phyloP scores from a whole-genome alignment of 2,329 filamentous ascomycete species.

The Malbranchea zuffiana region DNA sequence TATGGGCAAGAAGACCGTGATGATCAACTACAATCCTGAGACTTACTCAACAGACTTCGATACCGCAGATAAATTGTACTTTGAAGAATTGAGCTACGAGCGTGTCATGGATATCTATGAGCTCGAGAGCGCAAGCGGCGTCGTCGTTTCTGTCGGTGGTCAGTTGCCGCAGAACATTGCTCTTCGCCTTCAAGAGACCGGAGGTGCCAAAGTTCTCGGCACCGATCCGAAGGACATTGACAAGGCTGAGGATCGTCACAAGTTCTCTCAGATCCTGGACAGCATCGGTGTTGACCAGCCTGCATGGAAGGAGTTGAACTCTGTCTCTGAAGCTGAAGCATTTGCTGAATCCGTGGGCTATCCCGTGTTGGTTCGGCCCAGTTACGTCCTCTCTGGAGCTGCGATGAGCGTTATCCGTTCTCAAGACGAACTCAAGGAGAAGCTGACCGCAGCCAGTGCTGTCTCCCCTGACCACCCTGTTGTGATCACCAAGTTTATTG shows the following conservation, averaged over 20 bases:
- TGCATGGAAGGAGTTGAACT: constrained; percentile 94
- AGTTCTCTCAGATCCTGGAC: constrained; percentile 95
- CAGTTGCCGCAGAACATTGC: constrained; percentile 97
- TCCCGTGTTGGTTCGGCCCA: constrained; percentile 87
- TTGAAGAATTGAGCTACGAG: constrained; percentile 93
- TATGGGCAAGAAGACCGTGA: constrained; percentile 92
- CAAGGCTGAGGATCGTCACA: constrained; percentile 94
- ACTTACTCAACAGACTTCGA: constrained; percentile 80
- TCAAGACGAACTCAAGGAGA: constrained; percentile 82
- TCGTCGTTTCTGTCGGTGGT: constrained; percentile 91
- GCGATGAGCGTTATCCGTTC: constrained; percentile 96
- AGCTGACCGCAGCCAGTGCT: constrained; percentile 77
- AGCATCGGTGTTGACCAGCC: constrained; percentile 95
- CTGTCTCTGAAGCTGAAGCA: constrained; percentile 70
- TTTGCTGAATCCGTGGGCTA: constrained; percentile 82
- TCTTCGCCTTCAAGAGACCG: constrained; percentile 80
- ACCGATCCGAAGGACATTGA: constrained; percentile 92
- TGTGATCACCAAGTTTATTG: constrained; percentile 96
- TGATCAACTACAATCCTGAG: constrained; percentile 90
- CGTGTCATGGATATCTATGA: constrained; percentile 99
- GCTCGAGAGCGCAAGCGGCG: constrained; percentile 70
- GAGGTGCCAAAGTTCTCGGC: constrained; percentile 80
- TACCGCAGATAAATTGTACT: constrained; percentile 82
- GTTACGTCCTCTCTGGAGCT: constrained; percentile 91
- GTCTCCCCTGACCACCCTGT: constrained; percentile 96